Base-by-base conservation (phyloP, 2,329 filamentous ascomycete genomes). In the Aspergillus sojae region DNA sequence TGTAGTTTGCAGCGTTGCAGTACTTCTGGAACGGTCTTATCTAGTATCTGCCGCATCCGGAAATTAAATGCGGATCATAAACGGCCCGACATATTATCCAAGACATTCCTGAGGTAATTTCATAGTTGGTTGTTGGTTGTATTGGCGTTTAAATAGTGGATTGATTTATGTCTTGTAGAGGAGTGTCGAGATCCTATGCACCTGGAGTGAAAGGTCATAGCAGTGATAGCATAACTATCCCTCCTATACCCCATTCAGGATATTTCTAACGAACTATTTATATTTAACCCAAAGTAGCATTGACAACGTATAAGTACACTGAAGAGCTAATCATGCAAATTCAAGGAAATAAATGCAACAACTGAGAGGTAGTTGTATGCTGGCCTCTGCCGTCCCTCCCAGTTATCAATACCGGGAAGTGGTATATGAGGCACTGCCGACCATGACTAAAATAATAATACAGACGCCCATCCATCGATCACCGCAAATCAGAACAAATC, bases 291-390 rank as follows among this genome's bases (percentile, higher is more conserved):
- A 60, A 64, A 43, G 26, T 65, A 60, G 62, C 62, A 74, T 74
- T 74, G 71, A 66, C 28, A 71, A 70, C 34, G 60, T 76, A 76
- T 75, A 76, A 75, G 66, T 76, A 76, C 73, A 76, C 63, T 66
- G 64, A 70, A 71, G 60, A 65, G 68, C 57, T 64, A 64, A 68
- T 71, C 70, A 72, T 69, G 71, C 72, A 71, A 68, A 66, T 64
- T 62, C 48, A 55, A 61, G 54, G 32, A 60, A 60, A 64, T 62
- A 58, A 39, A 59, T 61, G 46, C 56, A 65, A 63, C 56, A 62
- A 45, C 48, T 39, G n/a, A 57, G 58, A 55, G 41, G 23, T 30
- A 50, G 34, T 52, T 57, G 36, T 56, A 57, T 57, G 53, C 58
- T 61, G 50, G 23, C 41, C 46, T 21, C 57, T 32, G 30, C 28